Evolutionary conservation across 176 grass and related monocot species (phyloP), one percentile per base, ranked within the genome.

Genomic region (Hsuehochloa calcarea): DNA sequence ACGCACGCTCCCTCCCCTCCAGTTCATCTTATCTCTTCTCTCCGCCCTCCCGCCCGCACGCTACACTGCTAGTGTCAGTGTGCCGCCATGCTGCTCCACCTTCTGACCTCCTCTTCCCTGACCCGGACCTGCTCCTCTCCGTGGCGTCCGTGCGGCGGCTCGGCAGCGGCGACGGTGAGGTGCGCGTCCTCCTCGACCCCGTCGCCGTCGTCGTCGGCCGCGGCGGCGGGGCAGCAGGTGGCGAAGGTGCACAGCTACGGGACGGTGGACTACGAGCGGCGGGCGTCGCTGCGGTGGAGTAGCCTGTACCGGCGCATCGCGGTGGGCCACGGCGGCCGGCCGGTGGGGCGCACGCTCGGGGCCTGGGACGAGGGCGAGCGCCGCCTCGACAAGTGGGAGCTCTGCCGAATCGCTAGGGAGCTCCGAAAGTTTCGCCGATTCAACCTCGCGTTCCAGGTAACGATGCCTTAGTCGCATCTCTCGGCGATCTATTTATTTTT

Each of bases 221-320:
- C 47, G 15, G 47, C 69, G 51, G 80, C 81, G 43, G 88, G 88
- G 89, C 4, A 68, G 82, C 81, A 70, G 68, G 82, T 89, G 82
- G 92, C 83, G 46, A 85, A 95, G 56, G 89, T 95, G 78, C 87
- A 98, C 76, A 95, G 64, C 77, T 92, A 98, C 55, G 93, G 91
- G 3, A 79, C 93, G 23, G 51, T 92, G 79, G 93, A 95, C 61
- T 98, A 86, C 81, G 93, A 95, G 91, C 81, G 92, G 34, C 75
- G 92, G 27, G 26, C 67, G 11, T 10, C 75, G 29, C 72, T 93
- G 40, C 90, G 77, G 35, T 98, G 96, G 93, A 87, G 85, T 38
- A 66, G 68, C 35, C 87, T 98, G 80, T 95, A 98, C 87, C 85
- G 91, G 45, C 75, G 93, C 56, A 88, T 98, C 55, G 68, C 89